Evolutionary conservation across 371 early-diverging fungal genomes (phyloP).

Genomic region (Haplosporangium sp.): DNA sequence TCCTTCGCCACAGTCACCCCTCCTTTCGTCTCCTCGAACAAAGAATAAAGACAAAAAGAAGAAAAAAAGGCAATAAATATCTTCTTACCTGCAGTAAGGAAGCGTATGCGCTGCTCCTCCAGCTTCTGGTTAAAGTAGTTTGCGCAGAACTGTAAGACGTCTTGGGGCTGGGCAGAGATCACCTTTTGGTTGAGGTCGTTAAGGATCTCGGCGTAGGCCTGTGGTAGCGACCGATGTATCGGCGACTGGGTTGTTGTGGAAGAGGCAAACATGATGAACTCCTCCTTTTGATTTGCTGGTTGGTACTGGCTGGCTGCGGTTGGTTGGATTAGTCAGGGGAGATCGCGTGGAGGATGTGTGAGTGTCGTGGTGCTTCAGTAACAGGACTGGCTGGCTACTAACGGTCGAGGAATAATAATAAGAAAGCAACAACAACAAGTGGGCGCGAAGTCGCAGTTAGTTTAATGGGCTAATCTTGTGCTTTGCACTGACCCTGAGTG

Average conservation of each 20-base stretch:
- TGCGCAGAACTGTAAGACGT: constrained; percentile 92
- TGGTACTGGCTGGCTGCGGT: neutral
- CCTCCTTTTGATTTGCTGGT: neutral
- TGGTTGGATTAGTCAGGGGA: constrained; percentile 1
- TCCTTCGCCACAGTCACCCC: constrained; percentile 16
- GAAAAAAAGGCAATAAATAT: neutral
- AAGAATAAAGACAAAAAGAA: constrained; percentile 4
- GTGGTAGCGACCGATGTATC: constrained; percentile 53
- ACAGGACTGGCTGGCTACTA: too few relatives aligned
- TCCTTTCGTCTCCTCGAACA: neutral
- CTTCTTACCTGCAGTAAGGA: constrained; percentile 58
- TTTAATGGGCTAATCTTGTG: too few relatives aligned
- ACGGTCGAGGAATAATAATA: too few relatives aligned
- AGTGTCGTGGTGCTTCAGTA: too few relatives aligned
- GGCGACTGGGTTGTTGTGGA: constrained; percentile 54
- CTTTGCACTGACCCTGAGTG: too few relatives aligned
- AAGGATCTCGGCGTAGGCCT: constrained; percentile 67
- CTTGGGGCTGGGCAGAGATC: constrained; percentile 72
- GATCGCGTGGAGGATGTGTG: neutral
- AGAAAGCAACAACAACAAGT: too few relatives aligned
- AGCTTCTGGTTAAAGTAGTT: constrained; percentile 86
- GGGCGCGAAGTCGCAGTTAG: too few relatives aligned
- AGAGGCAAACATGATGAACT: constrained; percentile 43
- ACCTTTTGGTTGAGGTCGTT: constrained; percentile 72
- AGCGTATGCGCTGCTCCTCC: constrained; percentile 71